Evolutionary conservation across 129 eudicot genomes (phyloP).

Genomic region (Gnaphalium uliginosum): DNA sequence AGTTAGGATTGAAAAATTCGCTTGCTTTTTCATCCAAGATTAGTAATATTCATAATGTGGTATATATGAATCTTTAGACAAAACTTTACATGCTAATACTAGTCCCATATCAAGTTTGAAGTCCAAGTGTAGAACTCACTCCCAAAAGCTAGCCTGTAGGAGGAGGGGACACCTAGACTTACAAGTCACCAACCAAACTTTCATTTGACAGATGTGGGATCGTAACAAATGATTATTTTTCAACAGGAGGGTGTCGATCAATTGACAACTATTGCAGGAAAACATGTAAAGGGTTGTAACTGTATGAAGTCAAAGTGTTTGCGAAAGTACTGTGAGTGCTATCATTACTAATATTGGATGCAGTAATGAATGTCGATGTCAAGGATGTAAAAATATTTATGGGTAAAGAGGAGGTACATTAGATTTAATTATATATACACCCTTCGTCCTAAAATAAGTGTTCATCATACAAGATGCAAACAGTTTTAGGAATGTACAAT

Average conservation of each 20-base stretch:
- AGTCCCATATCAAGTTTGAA: no score
- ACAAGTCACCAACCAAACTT: no score
- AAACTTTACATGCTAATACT: not conserved
- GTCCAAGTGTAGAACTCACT: no score
- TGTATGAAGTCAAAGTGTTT: conserved; percentile 77
- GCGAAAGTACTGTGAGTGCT: conserved; percentile 75
- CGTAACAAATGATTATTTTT: not conserved
- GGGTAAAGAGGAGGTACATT: conserved; percentile 59
- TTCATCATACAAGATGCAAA: no score
- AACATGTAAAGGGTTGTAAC: conserved; percentile 81
- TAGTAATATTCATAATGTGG: conserved; percentile 36
- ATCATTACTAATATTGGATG: conserved; percentile 80
- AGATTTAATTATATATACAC: not conserved
- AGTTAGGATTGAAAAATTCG: conserved; percentile 60
- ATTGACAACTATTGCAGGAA: conserved; percentile 40
- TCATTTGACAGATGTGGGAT: no score
- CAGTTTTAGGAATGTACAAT: no score
- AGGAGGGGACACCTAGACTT: no score
- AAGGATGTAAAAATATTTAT: conserved; percentile 64
- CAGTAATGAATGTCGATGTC: conserved; percentile 73
- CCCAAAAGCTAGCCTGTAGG: no score
- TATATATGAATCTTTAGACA: conserved; percentile 24
- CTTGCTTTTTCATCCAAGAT: conserved; percentile 73
- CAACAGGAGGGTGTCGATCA: conserved; percentile 48
- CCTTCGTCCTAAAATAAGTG: no score